These are phyloP conservation scores for Dryas alaskensis DNA, from an alignment of 306 rosid species.

Conservation along the genomic window DNA sequence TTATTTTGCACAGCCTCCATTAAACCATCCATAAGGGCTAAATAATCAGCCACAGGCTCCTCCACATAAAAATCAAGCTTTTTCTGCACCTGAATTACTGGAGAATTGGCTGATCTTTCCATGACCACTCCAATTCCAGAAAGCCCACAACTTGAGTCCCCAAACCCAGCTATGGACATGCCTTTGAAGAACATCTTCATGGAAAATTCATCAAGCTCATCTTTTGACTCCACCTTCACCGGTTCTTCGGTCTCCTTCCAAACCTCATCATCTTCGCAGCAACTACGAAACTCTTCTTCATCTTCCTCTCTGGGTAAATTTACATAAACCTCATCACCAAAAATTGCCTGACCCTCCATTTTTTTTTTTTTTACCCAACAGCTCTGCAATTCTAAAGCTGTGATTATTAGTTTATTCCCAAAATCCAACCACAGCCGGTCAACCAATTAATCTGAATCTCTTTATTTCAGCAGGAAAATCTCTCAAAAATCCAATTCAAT, in stretches of 20 bases:
- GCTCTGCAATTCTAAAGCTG: slow-evolving; percentile 17
- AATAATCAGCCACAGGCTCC: slow-evolving; percentile 68
- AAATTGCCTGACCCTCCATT: slow-evolving; percentile 59
- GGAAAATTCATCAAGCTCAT: slow-evolving; percentile 66
- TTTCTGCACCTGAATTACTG: slow-evolving; percentile 73
- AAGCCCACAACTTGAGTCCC: slow-evolving; percentile 57
- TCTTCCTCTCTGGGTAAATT: slow-evolving; percentile 65
- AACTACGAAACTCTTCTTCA: slow-evolving; percentile 90
- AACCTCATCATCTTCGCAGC: slow-evolving; percentile 69
- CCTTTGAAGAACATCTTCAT: slow-evolving; percentile 88
- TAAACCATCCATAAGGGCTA: slow-evolving; percentile 86
- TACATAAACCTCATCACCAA: slow-evolving; percentile 34
- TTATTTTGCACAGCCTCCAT: slow-evolving; percentile 58
- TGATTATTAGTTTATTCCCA: slow-evolving; percentile 18
- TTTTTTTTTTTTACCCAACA: background rate
- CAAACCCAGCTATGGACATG: slow-evolving; percentile 62
- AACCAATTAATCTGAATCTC: slow-evolving; percentile 30
- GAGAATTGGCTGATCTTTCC: slow-evolving; percentile 55
- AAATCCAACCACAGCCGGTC: slow-evolving; percentile 31
- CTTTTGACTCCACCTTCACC: slow-evolving; percentile 50
- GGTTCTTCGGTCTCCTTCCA: slow-evolving; percentile 66
- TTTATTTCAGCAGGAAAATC: slow-evolving; percentile 5
- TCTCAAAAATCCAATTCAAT: slow-evolving; percentile 16
- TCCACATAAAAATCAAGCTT: slow-evolving; percentile 82
- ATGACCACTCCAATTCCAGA: slow-evolving; percentile 95